Conservation (phyloP, 2,329 filamentous ascomycete species). For the Pseudonectria buxi region DNA sequence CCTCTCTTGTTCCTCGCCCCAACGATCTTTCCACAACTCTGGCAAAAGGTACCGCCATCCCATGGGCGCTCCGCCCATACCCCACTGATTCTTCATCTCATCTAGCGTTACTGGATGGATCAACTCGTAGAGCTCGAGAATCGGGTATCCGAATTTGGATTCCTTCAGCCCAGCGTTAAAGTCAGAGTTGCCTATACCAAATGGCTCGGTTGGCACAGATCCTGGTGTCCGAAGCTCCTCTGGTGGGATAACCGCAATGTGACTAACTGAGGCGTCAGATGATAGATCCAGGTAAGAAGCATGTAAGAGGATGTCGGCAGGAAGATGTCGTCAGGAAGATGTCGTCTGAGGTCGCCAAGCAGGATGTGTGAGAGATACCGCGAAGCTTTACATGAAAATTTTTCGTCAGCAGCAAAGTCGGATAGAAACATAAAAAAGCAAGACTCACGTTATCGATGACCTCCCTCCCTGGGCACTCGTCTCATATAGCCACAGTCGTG, state of each 20-base stretch:
- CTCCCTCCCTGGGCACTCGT: slow-evolving; percentile 8
- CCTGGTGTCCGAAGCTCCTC: slow-evolving; percentile 8
- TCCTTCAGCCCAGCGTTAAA: slow-evolving; percentile 22
- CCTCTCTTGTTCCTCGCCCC: slow-evolving; percentile 11
- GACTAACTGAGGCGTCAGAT: slow-evolving; percentile 1
- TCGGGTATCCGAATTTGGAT: slow-evolving; percentile 22
- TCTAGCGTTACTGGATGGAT: slow-evolving; percentile 13
- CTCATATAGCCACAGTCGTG: slow-evolving; percentile 23
- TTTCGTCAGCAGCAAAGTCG: too few species aligned
- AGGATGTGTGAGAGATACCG: slow-evolving; percentile 2
- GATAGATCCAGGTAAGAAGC: too few species aligned
- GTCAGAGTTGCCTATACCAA: slow-evolving; percentile 22
- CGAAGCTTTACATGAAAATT: background rate
- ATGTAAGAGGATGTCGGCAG: too few species aligned
- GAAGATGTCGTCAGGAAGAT: too few species aligned
- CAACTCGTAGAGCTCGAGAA: slow-evolving; percentile 20
- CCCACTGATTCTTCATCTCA: slow-evolving; percentile 20
- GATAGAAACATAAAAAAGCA: too few species aligned
- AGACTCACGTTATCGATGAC: slow-evolving; percentile 19
- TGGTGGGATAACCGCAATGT: slow-evolving; percentile 10
- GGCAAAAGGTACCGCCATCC: slow-evolving; percentile 18
- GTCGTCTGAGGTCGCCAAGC: too few species aligned
- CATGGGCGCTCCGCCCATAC: slow-evolving; percentile 20
- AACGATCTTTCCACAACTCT: slow-evolving; percentile 18
- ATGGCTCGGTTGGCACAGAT: slow-evolving; percentile 13